Percentiles rank a stretch among this genome's conserved stretches.
Evolutionary conservation across 441 rosid genomes (phyloP).

Genomic region (Omphalea diandra): DNA sequence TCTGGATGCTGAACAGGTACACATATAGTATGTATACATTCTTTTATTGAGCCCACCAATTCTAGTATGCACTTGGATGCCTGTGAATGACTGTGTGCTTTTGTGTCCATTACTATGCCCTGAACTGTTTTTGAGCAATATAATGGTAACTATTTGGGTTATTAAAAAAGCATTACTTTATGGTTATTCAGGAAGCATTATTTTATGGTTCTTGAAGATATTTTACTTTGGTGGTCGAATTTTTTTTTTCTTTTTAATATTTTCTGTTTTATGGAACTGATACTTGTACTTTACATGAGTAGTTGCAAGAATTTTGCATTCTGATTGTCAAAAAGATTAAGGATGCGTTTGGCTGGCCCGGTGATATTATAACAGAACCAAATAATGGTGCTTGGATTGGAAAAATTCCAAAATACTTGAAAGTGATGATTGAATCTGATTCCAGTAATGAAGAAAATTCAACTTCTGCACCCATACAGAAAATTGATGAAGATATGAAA

Average conservation of each 20-base stretch:
- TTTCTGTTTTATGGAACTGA: slow-evolving; percentile 19
- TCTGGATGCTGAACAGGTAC: slow-evolving; percentile 54
- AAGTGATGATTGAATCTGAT: slow-evolving; percentile 34
- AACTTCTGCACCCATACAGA: slow-evolving; percentile 37
- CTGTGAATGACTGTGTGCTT: not conserved
- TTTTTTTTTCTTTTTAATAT: slow-evolving; percentile 1
- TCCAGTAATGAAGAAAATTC: slow-evolving; percentile 30
- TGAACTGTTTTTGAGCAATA: not conserved
- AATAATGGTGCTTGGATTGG: slow-evolving; percentile 64
- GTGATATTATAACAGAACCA: slow-evolving; percentile 43
- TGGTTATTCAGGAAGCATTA: not conserved
- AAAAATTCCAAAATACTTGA: slow-evolving; percentile 60
- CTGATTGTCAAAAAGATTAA: slow-evolving; percentile 51
- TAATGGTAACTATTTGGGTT: not conserved
- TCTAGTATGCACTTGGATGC: not conserved
- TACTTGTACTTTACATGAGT: slow-evolving; percentile 23
- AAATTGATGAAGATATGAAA: slow-evolving; percentile 44
- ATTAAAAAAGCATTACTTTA: not conserved
- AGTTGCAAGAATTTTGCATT: slow-evolving; percentile 55
- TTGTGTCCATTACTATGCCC: not conserved
- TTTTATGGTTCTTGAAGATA: slow-evolving; percentile 2
- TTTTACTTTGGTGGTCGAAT: too few species aligned
- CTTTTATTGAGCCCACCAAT: not conserved
- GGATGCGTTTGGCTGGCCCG: slow-evolving; percentile 59
- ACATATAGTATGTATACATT: slow-evolving; percentile 11